Conservation (phyloP, 2,329 filamentous ascomycete genomes). For the Harringtonia lauricola region DNA sequence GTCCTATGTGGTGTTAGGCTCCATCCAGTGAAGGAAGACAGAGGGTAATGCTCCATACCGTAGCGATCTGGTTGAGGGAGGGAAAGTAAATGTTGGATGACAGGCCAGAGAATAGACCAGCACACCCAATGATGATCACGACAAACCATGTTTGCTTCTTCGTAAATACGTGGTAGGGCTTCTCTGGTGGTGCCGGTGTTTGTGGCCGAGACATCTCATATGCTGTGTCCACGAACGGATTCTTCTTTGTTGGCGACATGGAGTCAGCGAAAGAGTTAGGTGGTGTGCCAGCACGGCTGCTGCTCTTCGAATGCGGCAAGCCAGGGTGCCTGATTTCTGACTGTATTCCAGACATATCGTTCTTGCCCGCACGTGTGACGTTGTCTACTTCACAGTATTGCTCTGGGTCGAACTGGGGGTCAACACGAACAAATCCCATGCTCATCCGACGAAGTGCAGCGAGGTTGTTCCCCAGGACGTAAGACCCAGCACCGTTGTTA, state of each 20-base stretch:
- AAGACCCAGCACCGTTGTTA: neutral
- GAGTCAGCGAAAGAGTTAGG: neutral
- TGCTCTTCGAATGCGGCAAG: too few relatives aligned
- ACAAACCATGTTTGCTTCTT: constrained; percentile 1
- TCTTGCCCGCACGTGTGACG: neutral
- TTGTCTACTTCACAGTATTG: neutral
- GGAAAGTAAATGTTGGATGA: constrained; percentile 3
- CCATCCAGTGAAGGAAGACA: neutral
- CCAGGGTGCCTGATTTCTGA: too few relatives aligned
- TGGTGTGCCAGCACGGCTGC: neutral
- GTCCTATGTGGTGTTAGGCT: neutral
- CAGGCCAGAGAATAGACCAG: constrained; percentile 1
- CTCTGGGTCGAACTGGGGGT: neutral
- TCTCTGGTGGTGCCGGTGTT: neutral
- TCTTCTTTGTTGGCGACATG: neutral
- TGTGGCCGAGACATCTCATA: neutral
- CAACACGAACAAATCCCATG: neutral
- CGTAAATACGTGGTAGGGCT: constrained; percentile 1
- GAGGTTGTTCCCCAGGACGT: neutral
- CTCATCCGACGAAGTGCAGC: neutral
- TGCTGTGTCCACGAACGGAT: neutral
- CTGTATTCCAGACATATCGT: neutral
- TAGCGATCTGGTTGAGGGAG: neutral
- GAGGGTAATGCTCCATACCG: neutral
- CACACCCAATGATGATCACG: neutral